These are phyloP conservation scores for Grigorovia transvaalensis DNA, from an alignment of 805 yeast genomes.

Conservation along the genomic window DNA sequence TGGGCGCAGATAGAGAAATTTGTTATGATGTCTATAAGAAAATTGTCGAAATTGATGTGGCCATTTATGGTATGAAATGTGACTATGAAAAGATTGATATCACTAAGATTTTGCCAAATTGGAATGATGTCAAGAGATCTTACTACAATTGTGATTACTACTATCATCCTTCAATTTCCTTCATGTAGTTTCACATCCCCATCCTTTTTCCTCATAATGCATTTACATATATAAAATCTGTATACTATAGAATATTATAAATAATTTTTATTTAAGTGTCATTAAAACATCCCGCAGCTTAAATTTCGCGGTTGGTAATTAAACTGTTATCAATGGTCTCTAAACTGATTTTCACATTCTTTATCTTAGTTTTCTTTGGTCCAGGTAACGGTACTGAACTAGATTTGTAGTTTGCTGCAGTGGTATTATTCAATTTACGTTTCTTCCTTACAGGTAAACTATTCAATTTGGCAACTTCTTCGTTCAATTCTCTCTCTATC, in stretches of 20 bases:
- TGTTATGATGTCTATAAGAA: conserved; percentile 77
- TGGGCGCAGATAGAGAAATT: conserved; percentile 68
- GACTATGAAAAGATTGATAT: conserved; percentile 32
- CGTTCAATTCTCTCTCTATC: conserved; percentile 19
- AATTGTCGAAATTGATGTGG: conserved; percentile 69
- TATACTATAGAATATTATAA: neutral
- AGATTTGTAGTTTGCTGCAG: neutral
- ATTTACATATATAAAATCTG: too few relatives aligned
- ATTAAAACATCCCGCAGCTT: neutral
- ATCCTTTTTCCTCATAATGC: neutral
- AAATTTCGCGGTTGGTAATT: neutral
- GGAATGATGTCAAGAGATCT: conserved; percentile 28
- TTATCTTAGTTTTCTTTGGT: neutral
- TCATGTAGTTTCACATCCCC: conserved; percentile 4
- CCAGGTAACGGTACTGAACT: neutral
- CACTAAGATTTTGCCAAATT: conserved; percentile 17
- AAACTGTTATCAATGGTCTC: neutral
- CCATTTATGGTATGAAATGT: conserved; percentile 66
- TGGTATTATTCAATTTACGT: conserved; percentile 4
- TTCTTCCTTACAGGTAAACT: conserved; percentile 1
- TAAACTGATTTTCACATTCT: neutral
- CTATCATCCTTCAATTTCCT: conserved; percentile 24
- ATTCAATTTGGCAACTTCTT: conserved; percentile 7
- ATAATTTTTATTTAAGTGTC: too few relatives aligned
- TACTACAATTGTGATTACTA: conserved; percentile 27